phyloP scores from a whole-genome alignment of 2,329 filamentous ascomycete genomes.

The Rachicladosporium sp. region DNA sequence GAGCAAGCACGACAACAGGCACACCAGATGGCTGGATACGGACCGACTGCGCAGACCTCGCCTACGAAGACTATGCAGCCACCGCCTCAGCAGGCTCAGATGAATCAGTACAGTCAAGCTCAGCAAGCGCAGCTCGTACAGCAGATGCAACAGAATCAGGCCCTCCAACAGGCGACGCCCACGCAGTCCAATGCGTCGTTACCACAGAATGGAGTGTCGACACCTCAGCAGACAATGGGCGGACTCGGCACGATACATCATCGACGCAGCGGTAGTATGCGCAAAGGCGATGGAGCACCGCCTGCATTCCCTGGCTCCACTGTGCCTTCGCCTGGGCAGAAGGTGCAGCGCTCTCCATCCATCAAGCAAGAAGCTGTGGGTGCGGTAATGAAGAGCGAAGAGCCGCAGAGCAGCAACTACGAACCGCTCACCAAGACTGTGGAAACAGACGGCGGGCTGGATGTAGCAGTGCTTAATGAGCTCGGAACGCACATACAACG shows the following conservation, averaged over 20 bases:
- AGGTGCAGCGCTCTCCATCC: slow-evolving; percentile 16
- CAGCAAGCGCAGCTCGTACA: slow-evolving; percentile 18
- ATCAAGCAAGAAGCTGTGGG: slow-evolving; percentile 17
- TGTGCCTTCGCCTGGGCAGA: slow-evolving; percentile 19
- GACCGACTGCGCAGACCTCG: slow-evolving; percentile 19
- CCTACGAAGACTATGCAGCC: slow-evolving; percentile 23
- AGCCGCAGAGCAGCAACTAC: slow-evolving; percentile 22
- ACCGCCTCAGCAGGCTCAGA: slow-evolving; percentile 8
- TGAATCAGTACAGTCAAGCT: slow-evolving; percentile 11
- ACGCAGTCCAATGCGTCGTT: slow-evolving; percentile 36
- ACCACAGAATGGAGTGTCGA: slow-evolving; percentile 34
- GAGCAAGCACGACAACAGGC: slow-evolving; percentile 22
- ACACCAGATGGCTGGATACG: slow-evolving; percentile 29
- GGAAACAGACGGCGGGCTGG: slow-evolving; percentile 52
- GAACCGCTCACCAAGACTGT: slow-evolving; percentile 14
- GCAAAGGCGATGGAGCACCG: slow-evolving; percentile 18
- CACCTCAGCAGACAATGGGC: slow-evolving; percentile 28
- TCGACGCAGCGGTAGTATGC: slow-evolving; percentile 19
- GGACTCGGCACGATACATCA: slow-evolving; percentile 23
- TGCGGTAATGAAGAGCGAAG: slow-evolving; percentile 21
- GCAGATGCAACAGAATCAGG: slow-evolving; percentile 11
- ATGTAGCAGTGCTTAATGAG: slow-evolving; percentile 51
- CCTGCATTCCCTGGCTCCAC: slow-evolving; percentile 8
- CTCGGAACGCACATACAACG: slow-evolving; percentile 55
- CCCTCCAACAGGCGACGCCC: slow-evolving; percentile 28